Evolutionary conservation across 2,329 filamentous ascomycete genomes (phyloP).

Genomic region (Fusarium newnesense): DNA sequence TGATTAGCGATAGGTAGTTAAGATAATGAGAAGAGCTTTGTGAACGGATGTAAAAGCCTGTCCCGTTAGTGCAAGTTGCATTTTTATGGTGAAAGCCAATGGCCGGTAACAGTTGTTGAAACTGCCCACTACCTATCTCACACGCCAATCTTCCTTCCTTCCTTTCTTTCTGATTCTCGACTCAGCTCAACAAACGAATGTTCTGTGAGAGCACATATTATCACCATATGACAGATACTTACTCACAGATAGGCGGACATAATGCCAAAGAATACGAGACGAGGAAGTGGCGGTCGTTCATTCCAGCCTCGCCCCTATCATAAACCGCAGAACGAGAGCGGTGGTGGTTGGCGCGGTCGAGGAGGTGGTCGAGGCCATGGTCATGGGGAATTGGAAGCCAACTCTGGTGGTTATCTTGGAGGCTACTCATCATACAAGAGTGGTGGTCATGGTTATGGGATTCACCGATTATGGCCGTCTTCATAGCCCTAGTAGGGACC

Average conservation of each 20-base stretch:
- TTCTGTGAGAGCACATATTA: neutral
- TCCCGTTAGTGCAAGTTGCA: neutral
- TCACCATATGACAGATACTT: neutral
- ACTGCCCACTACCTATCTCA: neutral
- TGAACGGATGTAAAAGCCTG: too few relatives aligned
- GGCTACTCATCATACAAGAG: neutral
- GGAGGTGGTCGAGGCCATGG: neutral
- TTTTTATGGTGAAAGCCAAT: neutral
- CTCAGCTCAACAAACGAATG: neutral
- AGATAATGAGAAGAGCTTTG: neutral
- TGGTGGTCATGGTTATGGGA: too few relatives aligned
- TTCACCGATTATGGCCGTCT: too few relatives aligned
- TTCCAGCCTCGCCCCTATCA: neutral
- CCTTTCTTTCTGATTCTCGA: neutral
- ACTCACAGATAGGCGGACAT: neutral
- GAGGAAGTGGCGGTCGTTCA: neutral
- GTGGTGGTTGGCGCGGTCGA: neutral
- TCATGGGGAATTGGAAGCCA: neutral
- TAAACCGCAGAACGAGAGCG: neutral
- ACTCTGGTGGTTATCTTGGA: neutral
- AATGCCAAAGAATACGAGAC: neutral
- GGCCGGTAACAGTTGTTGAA: neutral
- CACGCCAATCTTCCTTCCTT: neutral
- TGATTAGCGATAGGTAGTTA: too few relatives aligned
- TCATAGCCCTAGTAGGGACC: too few relatives aligned